A percentile compares a stretch with the other conserved stretches of the same genome.
These are phyloP conservation scores for Termitomyces sp. DNA, from an alignment of 768 basidiomycete genomes.

Conservation along the genomic window DNA sequence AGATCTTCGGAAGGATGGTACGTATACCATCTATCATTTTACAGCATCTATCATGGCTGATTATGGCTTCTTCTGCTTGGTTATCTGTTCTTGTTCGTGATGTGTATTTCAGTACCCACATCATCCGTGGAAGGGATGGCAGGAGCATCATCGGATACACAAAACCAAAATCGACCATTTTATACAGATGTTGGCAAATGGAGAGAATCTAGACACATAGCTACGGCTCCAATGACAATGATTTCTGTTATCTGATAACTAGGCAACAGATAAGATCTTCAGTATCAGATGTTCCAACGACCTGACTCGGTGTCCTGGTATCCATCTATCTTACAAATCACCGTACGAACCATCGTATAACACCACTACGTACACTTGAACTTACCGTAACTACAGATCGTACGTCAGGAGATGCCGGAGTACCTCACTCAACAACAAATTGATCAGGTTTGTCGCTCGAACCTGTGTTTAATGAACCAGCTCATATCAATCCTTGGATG, in stretches of 20 bases:
- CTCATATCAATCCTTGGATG: not conserved
- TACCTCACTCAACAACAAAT: conserved; percentile 58
- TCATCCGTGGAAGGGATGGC: conserved; percentile 95
- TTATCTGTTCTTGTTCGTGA: not conserved
- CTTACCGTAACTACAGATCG: not conserved
- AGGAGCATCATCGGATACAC: conserved; percentile 87
- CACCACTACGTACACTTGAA: not conserved
- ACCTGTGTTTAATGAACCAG: not conserved
- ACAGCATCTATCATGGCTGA: conserved; percentile 4
- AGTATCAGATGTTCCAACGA: too few species aligned
- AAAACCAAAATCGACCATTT: conserved; percentile 84
- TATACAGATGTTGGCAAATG: conserved; percentile 55
- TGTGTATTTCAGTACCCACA: conserved; percentile 60
- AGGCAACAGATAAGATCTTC: conserved; percentile 3
- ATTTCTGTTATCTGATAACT: not conserved
- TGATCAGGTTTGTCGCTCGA: conserved; percentile 41
- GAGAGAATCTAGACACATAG: conserved; percentile 44
- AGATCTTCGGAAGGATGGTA: conserved; percentile 72
- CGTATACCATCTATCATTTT: conserved; percentile 19
- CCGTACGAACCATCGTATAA: not conserved
- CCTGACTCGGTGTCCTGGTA: too few species aligned
- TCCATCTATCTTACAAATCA: not conserved
- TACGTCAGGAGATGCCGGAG: conserved; percentile 28
- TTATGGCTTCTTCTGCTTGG: not conserved
- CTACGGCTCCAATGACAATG: conserved; percentile 6